Percentiles rank a stretch among this genome's conserved stretches.
Conservation (phyloP, 148 eudicot species). For the Linanthus parryae region DNA sequence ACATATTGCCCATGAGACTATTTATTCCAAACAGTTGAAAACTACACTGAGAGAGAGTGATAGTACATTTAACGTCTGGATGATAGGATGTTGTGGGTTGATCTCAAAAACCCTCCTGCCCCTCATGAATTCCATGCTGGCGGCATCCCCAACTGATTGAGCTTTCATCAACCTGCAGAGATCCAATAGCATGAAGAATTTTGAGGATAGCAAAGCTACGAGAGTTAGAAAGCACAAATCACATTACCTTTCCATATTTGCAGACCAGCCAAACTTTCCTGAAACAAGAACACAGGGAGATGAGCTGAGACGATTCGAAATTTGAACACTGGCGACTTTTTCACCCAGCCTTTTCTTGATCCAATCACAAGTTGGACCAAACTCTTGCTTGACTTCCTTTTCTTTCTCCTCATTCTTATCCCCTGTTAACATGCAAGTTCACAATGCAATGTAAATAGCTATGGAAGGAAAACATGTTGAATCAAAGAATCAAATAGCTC, state of each 20-base stretch:
- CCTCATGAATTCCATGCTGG: constrained; percentile 75
- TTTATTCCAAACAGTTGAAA: neutral
- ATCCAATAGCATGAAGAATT: neutral
- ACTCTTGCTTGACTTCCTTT: constrained; percentile 70
- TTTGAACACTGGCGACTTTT: constrained; percentile 87
- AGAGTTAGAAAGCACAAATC: neutral
- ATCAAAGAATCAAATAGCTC: no score
- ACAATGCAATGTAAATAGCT: no score
- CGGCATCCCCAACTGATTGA: constrained; percentile 54
- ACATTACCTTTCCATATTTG: constrained; percentile 94
- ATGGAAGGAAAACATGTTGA: no score
- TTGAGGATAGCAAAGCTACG: no score
- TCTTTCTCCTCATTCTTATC: constrained; percentile 75
- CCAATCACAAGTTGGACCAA: constrained; percentile 89
- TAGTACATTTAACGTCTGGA: constrained; percentile 69
- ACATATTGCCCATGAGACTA: constrained; percentile 1
- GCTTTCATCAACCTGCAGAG: constrained; percentile 90
- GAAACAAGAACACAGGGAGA: constrained; percentile 96
- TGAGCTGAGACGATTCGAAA: constrained; percentile 77
- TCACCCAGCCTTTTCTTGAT: constrained; percentile 84
- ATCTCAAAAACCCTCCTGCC: constrained; percentile 88
- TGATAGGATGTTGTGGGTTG: constrained; percentile 79
- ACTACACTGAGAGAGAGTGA: neutral
- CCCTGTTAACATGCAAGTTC: constrained; percentile 33
- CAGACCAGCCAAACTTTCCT: constrained; percentile 94